A percentile compares a stretch with the other conserved stretches of the same genome.
Evolutionary conservation across 257 asterid species (phyloP).

Genomic region (Euphrasia confusa): DNA sequence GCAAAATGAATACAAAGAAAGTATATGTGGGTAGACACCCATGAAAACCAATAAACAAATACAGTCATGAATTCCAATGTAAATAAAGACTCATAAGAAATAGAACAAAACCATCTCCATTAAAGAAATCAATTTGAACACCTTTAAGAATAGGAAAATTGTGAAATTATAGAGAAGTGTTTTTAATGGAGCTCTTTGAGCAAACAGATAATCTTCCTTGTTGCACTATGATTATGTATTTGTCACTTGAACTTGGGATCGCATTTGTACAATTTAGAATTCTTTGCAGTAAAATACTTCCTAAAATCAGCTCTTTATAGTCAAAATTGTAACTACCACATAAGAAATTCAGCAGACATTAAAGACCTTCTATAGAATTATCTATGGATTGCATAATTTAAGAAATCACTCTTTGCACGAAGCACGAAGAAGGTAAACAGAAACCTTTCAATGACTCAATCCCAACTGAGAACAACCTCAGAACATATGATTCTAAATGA

Average conservation of each 20-base stretch:
- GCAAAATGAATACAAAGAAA: constrained; percentile 40
- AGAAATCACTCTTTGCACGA: constrained; percentile 2
- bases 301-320: not conserved
- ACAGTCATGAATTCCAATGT: constrained; percentile 13
- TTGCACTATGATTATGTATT: not conserved
- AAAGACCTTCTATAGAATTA: constrained; percentile 6
- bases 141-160: constrained; percentile 12
- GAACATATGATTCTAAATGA: not conserved
- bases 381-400: not conserved
- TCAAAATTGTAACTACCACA: not conserved
- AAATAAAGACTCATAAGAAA: constrained; percentile 19
- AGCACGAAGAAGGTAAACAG: not conserved
- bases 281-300: constrained; percentile 8
- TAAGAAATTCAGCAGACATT: constrained; percentile 8
- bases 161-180: not conserved
- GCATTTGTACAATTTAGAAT: constrained; percentile 5
- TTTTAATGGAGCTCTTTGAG: constrained; percentile 7
- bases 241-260: constrained; percentile 1
- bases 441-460: constrained; percentile 7
- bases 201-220: constrained; percentile 2
- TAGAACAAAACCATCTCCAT: constrained; percentile 14
- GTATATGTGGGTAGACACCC: constrained; percentile 11
- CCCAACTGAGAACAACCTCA: not conserved
- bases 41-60: constrained; percentile 18
- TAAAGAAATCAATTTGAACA: constrained; percentile 3